Evolutionary conservation across 371 early-diverging fungal species (phyloP).

Genomic region (Dentiscutata heterogama): DNA sequence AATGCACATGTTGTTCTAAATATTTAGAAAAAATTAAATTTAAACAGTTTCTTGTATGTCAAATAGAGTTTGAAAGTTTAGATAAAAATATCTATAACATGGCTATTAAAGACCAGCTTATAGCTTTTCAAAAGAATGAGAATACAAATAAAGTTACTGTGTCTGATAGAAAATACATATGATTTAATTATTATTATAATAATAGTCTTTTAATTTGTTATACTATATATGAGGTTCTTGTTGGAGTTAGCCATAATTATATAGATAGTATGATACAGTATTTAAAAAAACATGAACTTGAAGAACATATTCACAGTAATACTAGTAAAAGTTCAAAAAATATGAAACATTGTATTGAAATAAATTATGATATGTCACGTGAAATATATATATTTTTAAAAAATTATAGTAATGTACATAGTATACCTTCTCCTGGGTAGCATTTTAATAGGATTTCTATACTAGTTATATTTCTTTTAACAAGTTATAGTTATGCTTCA

Average conservation of each 20-base stretch:
- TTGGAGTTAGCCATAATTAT: neutral
- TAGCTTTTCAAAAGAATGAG: neutral
- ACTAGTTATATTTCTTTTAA: neutral
- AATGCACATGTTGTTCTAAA: neutral
- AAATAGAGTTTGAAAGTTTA: slow-evolving; percentile 3
- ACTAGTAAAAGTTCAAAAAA: too few species aligned
- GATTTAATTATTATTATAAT: slow-evolving; percentile 2
- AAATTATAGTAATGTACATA: too few species aligned
- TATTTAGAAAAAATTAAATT: neutral
- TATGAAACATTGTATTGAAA: too few species aligned
- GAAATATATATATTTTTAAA: too few species aligned
- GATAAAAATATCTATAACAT: neutral
- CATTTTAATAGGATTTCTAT: neutral
- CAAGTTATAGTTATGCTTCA: neutral
- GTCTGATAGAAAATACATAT: neutral
- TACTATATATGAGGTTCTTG: neutral
- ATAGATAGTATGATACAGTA: slow-evolving; percentile 1
- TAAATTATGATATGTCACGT: too few species aligned
- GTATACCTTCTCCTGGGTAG: too few species aligned
- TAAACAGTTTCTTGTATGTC: neutral
- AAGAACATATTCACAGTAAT: neutral
- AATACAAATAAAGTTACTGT: neutral
- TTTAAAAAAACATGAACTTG: slow-evolving; percentile 24
- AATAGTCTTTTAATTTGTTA: neutral
- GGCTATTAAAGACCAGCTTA: neutral